Evolutionary conservation across 2,329 filamentous ascomycete species (phyloP).

Genomic region (Coccinonectria pachysandricola): DNA sequence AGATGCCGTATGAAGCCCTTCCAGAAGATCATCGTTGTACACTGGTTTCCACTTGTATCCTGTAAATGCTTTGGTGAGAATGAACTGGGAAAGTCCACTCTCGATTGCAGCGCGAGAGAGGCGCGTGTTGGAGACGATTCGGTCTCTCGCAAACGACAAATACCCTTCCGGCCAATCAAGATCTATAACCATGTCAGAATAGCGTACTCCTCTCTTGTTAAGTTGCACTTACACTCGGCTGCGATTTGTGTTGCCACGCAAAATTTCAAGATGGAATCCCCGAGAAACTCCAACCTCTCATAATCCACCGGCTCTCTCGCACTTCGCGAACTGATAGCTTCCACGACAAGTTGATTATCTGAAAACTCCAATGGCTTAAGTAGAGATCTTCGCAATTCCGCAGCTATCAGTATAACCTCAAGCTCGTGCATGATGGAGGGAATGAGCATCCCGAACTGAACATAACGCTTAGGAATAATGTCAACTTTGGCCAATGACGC

Average conservation of each 20-base stretch:
- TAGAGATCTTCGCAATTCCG: conserved; percentile 37
- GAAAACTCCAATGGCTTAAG: conserved; percentile 36
- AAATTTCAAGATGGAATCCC: conserved; percentile 74
- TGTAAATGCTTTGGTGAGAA: conserved; percentile 58
- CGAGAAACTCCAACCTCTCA: conserved; percentile 77
- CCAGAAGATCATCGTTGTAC: conserved; percentile 36
- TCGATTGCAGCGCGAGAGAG: conserved; percentile 55
- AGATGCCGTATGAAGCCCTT: conserved; percentile 5
- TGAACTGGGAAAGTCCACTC: conserved; percentile 59
- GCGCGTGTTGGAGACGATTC: conserved; percentile 63
- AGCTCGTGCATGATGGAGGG: conserved; percentile 65
- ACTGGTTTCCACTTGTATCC: conserved; percentile 62
- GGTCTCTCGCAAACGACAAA: conserved; percentile 57
- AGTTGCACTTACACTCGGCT: conserved; percentile 37
- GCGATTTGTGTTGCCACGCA: conserved; percentile 56
- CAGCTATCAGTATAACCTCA: conserved; percentile 53
- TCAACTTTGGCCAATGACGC: conserved; percentile 40
- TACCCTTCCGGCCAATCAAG: conserved; percentile 66
- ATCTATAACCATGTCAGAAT: no score
- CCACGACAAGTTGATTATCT: conserved; percentile 46
- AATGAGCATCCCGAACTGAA: conserved; percentile 50
- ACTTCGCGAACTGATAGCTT: conserved; percentile 59
- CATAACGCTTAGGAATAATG: conserved; percentile 31
- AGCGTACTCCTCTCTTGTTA: no score
- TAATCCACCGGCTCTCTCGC: conserved; percentile 58